Conservation (phyloP, 2,329 filamentous ascomycete genomes). For the Fusarium secorum region DNA sequence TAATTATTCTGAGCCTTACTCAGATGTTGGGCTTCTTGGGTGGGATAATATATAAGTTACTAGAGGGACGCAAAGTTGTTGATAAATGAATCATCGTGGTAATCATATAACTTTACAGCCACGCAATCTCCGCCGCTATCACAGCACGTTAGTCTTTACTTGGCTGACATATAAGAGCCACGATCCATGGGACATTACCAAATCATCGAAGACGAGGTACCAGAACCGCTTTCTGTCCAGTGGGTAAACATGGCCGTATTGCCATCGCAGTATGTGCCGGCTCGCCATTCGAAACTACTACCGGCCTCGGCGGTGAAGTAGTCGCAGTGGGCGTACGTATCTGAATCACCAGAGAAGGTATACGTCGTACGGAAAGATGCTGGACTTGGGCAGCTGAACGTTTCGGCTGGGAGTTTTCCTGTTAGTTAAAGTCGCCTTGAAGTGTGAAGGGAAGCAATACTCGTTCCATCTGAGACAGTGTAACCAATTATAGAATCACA, state of each 20-base stretch:
- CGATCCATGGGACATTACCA: not conserved
- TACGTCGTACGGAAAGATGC: not conserved
- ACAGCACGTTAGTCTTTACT: not conserved
- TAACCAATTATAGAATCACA: not conserved
- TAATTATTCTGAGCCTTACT: too few species aligned
- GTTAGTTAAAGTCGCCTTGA: not conserved
- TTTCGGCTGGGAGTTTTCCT: not conserved
- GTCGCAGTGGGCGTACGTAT: not conserved
- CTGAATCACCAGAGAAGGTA: not conserved
- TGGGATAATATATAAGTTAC: too few species aligned
- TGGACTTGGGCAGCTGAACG: not conserved
- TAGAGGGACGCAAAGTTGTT: too few species aligned
- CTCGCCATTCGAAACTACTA: not conserved
- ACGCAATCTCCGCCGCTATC: not conserved
- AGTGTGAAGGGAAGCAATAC: not conserved
- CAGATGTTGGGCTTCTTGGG: too few species aligned
- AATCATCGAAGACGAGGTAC: not conserved
- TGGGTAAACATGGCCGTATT: not conserved
- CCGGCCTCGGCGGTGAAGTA: not conserved
- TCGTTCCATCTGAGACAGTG: not conserved
- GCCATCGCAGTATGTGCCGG: not conserved
- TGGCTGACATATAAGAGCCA: rapidly evolving
- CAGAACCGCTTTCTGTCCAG: not conserved
- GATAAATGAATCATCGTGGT: rapidly evolving
- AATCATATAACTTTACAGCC: not conserved